A percentile compares a stretch with the other conserved stretches of the same genome.
phyloP scores from a whole-genome alignment of 1,284 basidiomycete genomes.

The Inonotus obliquus region DNA sequence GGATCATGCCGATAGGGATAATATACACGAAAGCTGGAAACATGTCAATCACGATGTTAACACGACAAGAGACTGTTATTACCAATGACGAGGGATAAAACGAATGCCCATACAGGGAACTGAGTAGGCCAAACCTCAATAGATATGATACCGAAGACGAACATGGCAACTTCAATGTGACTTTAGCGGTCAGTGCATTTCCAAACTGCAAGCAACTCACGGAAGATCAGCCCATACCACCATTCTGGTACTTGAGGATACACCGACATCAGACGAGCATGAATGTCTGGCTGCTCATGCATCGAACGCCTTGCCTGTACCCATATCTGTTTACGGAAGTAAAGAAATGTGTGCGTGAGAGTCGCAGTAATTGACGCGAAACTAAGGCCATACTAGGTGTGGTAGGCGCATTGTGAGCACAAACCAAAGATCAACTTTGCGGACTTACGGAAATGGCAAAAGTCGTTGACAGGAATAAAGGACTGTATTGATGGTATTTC shows the following conservation, averaged over 20 bases:
- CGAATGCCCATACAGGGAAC: conserved; percentile 33
- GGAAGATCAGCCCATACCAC: conserved; percentile 22
- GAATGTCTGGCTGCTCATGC: conserved; percentile 25
- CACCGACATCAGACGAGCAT: conserved; percentile 25
- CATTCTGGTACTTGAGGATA: conserved; percentile 23
- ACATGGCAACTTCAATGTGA: conserved; percentile 20
- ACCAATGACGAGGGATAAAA: conserved; percentile 32
- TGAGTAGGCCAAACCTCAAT: conserved; percentile 32
- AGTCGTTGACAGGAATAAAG: conserved; percentile 21
- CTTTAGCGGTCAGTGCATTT: not conserved
- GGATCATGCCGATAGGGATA: conserved; percentile 44
- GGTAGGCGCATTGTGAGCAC: not conserved
- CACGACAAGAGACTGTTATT: not conserved
- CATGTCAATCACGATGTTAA: not conserved
- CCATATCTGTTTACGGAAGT: conserved; percentile 33
- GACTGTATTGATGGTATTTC: conserved; percentile 20
- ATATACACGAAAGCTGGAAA: conserved; percentile 35
- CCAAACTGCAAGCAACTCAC: conserved; percentile 4
- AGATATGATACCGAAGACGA: conserved; percentile 31
- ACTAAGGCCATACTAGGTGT: conserved; percentile 12
- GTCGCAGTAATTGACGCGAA: conserved; percentile 25
- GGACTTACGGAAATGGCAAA: conserved; percentile 24
- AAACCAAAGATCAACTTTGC: not conserved
- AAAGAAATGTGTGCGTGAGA: conserved; percentile 32
- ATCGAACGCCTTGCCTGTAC: conserved; percentile 26